These are phyloP conservation scores for Scleroderma bovista DNA, from an alignment of 768 basidiomycete species.

Conservation along the genomic window DNA sequence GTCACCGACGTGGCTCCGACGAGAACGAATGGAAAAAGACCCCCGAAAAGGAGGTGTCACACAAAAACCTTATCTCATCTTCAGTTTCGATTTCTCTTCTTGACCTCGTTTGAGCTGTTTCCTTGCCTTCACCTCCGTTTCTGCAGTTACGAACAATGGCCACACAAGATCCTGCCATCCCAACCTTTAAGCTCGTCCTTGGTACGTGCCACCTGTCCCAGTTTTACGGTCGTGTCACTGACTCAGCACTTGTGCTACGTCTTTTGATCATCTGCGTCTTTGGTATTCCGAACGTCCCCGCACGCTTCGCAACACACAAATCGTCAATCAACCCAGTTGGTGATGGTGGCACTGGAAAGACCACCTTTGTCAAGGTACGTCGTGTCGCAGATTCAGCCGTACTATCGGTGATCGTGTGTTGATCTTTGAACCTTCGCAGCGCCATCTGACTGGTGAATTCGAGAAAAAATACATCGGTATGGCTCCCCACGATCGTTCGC, in stretches of 20 bases:
- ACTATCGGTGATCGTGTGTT: slow-evolving; percentile 45
- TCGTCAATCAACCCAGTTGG: slow-evolving; percentile 78
- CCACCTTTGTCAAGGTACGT: slow-evolving; percentile 92
- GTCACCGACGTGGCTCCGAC: slow-evolving; percentile 31
- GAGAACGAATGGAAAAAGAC: slow-evolving; percentile 18
- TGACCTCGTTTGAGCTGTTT: slow-evolving; percentile 19
- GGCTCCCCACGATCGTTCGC: slow-evolving; percentile 21
- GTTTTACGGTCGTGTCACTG: not conserved
- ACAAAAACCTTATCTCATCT: slow-evolving; percentile 34
- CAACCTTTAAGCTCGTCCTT: slow-evolving; percentile 98
- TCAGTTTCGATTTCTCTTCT: slow-evolving; percentile 29
- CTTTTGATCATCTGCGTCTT: not conserved
- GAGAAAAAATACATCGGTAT: slow-evolving; percentile 99
- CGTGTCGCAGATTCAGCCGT: slow-evolving; percentile 20
- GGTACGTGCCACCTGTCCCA: slow-evolving; percentile 47
- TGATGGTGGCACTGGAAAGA: slow-evolving; percentile 97
- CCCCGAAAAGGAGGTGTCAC: slow-evolving; percentile 21
- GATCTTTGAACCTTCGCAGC: slow-evolving; percentile 53
- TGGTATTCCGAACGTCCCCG: not conserved
- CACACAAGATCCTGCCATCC: slow-evolving; percentile 35
- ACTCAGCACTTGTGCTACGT: not conserved
- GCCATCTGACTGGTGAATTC: slow-evolving; percentile 99
- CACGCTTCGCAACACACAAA: slow-evolving; percentile 20
- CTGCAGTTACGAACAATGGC: slow-evolving; percentile 36
- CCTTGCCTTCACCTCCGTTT: slow-evolving; percentile 17